phyloP scores from a whole-genome alignment of 768 basidiomycete genomes.

The Zangia roseola region DNA sequence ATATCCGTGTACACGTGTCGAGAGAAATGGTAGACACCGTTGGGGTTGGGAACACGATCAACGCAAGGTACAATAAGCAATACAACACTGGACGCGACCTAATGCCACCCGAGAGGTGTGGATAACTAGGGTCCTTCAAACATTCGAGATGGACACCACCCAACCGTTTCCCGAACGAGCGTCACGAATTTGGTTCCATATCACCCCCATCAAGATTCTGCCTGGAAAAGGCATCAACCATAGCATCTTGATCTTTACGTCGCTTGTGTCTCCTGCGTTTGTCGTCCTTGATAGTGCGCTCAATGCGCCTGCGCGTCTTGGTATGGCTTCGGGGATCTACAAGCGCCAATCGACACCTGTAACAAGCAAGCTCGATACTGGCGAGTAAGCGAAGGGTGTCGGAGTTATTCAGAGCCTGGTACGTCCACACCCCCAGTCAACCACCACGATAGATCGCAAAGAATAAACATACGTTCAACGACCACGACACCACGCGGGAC shows the following conservation, averaged over 20 bases:
- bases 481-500: conserved; percentile 77
- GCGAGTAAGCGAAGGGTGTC: conserved; percentile 81
- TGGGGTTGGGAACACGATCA: conserved; percentile 13
- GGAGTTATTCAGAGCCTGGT: conserved; percentile 75
- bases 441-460: conserved; percentile 3
- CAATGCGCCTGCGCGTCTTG: conserved; percentile 68
- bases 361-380: conserved; percentile 83
- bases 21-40: conserved; percentile 5
- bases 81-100: conserved; percentile 22
- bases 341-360: conserved; percentile 68
- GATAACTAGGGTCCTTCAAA: conserved; percentile 13
- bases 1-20: conserved; percentile 3
- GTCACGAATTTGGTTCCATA: conserved; percentile 26
- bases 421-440: conserved; percentile 14
- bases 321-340: conserved; percentile 64
- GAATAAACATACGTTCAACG: conserved; percentile 62
- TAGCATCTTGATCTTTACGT: conserved; percentile 80
- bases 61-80: conserved; percentile 20
- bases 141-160: conserved; percentile 9
- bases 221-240: conserved; percentile 76
- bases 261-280: conserved; percentile 75
- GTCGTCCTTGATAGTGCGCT: conserved; percentile 84
- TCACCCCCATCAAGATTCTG: conserved; percentile 38
- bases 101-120: conserved; percentile 1
- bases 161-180: conserved; percentile 2